Percentiles rank a stretch among this genome's conserved stretches.
Evolutionary conservation across 495 filamentous ascomycete genomes (phyloP).

Genomic region (Xylaria palmicola): DNA sequence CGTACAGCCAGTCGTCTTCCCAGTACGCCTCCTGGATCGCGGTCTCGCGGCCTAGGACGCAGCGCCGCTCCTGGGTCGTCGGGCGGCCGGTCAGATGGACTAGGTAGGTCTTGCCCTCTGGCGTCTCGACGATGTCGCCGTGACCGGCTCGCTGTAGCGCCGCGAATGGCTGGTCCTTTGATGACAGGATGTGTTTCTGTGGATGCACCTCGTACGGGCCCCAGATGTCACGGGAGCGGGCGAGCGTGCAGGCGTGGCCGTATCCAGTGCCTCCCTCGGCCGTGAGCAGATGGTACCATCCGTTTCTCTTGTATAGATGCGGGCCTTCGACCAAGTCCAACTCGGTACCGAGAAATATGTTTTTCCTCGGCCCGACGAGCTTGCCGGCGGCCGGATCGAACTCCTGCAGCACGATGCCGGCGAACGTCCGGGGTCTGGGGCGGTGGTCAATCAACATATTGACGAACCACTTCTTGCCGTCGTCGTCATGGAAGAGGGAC

Average conservation of each 20-base stretch:
- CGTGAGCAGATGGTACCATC: constrained; percentile 57
- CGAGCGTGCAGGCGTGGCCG: constrained; percentile 54
- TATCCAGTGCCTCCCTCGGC: constrained; percentile 64
- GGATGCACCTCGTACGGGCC: constrained; percentile 60
- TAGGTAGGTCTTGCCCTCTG: constrained; percentile 54
- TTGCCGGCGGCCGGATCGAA: constrained; percentile 44
- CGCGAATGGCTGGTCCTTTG: constrained; percentile 43
- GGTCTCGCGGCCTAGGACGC: constrained; percentile 55
- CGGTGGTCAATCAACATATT: constrained; percentile 57
- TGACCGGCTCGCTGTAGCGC: constrained; percentile 57
- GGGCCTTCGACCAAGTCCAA: constrained; percentile 59
- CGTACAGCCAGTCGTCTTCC: constrained; percentile 56
- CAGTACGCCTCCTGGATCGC: constrained; percentile 56
- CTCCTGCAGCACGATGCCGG: constrained; percentile 51
- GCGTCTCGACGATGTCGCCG: constrained; percentile 59
- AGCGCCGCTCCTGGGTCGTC: constrained; percentile 51
- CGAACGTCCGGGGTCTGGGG: constrained; percentile 42
- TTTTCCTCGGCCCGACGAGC: constrained; percentile 47
- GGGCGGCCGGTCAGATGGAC: constrained; percentile 56
- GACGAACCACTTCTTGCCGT: constrained; percentile 55
- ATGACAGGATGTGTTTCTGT: constrained; percentile 44
- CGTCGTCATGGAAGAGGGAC: constrained; percentile 57
- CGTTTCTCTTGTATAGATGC: constrained; percentile 58
- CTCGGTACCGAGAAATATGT: constrained; percentile 56
- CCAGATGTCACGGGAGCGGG: constrained; percentile 52